Conservation (phyloP, 1,284 basidiomycete genomes). For the Sphaerobolus stellatus region DNA sequence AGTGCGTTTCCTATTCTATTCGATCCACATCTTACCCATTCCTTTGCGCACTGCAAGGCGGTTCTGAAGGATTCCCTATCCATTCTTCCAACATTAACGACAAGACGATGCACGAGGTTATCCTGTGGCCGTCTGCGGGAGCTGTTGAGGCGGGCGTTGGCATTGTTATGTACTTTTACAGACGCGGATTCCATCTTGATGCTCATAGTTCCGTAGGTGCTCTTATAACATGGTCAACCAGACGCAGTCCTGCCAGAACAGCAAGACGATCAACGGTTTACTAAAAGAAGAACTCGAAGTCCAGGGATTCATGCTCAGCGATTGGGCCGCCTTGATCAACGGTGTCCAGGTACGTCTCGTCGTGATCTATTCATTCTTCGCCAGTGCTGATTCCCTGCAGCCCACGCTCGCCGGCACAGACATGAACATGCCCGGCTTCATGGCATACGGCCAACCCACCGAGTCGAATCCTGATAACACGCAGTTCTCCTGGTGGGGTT, state of each 20-base stretch:
- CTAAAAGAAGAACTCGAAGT: constrained; percentile 59
- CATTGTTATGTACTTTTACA: constrained; percentile 55
- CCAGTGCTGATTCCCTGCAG: constrained; percentile 15
- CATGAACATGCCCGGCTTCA: constrained; percentile 29
- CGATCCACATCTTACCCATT: too few species aligned
- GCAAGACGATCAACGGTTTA: constrained; percentile 71
- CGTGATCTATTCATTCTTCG: too few species aligned
- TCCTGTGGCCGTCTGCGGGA: constrained; percentile 69
- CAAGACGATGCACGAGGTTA: constrained; percentile 73
- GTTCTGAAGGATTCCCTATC: constrained; percentile 19
- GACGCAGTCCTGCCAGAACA: constrained; percentile 78
- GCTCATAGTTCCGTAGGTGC: constrained; percentile 5
- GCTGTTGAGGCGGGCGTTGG: constrained; percentile 74
- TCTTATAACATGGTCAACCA: constrained; percentile 53
- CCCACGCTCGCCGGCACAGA: constrained; percentile 20
- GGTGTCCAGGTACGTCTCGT: constrained; percentile 19
- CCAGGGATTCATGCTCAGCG: constrained; percentile 28
- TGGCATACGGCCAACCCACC: constrained; percentile 16
- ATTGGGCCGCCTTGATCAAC: constrained; percentile 25
- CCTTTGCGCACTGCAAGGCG: too few species aligned
- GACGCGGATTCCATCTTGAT: background rate
- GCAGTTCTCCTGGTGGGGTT: constrained; percentile 14
- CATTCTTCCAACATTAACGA: constrained; percentile 71
- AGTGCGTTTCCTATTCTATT: too few species aligned
- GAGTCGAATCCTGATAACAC: constrained; percentile 19